Conservation (phyloP, 176 grass and related monocot species). For the Musa schizocarpa region DNA sequence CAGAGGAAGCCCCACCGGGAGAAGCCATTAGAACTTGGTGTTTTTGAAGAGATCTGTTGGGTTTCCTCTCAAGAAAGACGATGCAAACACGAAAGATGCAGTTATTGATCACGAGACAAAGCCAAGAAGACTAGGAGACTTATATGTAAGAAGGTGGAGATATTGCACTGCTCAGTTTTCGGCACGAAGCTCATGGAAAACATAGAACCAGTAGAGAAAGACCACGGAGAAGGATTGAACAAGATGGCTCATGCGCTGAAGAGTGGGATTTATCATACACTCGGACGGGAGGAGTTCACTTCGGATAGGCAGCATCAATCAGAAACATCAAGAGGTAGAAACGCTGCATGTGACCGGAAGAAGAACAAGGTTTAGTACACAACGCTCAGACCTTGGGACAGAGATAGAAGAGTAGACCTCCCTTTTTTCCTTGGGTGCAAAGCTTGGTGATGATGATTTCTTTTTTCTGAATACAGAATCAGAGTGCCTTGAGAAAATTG, state of each 20-base stretch:
- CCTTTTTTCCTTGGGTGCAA: background rate
- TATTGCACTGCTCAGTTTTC: background rate
- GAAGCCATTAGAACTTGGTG: constrained; percentile 48
- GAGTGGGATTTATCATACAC: constrained; percentile 97
- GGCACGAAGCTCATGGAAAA: constrained; percentile 80
- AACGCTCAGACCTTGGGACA: background rate
- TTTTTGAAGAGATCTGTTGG: background rate
- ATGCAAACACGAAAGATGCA: too few species aligned
- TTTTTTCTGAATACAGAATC: background rate
- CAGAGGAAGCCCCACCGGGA: constrained; percentile 39
- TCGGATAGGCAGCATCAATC: constrained; percentile 85
- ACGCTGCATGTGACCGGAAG: constrained; percentile 26
- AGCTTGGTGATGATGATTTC: background rate
- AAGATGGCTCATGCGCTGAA: constrained; percentile 75
- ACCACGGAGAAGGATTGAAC: constrained; percentile 99
- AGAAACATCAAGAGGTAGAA: constrained; percentile 47
- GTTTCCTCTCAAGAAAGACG: too few species aligned
- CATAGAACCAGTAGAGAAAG: constrained; percentile 99
- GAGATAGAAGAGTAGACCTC: background rate
- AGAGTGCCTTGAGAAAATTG: background rate
- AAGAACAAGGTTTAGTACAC: background rate
- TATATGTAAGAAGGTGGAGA: background rate
- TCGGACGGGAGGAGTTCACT: constrained; percentile 85
- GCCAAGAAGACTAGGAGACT: background rate
- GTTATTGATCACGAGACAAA: too few species aligned